phyloP scores from a whole-genome alignment of 805 yeast genomes.

The Wickerhamomyces strasburgensis region DNA sequence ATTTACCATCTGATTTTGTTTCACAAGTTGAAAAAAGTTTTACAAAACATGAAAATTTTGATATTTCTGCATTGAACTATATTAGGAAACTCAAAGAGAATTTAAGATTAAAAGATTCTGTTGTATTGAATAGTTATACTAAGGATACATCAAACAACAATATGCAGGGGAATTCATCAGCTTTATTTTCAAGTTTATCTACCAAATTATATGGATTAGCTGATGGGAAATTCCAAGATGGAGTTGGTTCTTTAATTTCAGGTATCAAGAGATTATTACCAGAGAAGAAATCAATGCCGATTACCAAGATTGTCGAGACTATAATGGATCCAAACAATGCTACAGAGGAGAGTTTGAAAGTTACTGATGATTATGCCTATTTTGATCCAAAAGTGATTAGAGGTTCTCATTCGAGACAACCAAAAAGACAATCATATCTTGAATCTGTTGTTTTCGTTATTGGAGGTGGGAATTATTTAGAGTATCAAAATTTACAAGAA shows the following conservation, averaged over 20 bases:
- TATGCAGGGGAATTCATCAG: slow-evolving; percentile 36
- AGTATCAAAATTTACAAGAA: slow-evolving; percentile 90
- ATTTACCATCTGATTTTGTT: slow-evolving; percentile 45
- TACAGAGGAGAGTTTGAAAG: slow-evolving; percentile 53
- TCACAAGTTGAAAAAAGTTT: slow-evolving; percentile 62
- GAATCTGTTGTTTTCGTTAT: slow-evolving; percentile 87
- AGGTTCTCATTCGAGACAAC: slow-evolving; percentile 87
- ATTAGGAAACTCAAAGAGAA: slow-evolving; percentile 78
- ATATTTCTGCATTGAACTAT: slow-evolving; percentile 62
- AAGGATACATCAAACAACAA: slow-evolving; percentile 22
- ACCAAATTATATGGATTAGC: slow-evolving; percentile 74
- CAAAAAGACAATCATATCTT: slow-evolving; percentile 73
- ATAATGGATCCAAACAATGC: slow-evolving; percentile 78
- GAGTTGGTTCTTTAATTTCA: slow-evolving; percentile 82
- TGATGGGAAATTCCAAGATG: slow-evolving; percentile 80
- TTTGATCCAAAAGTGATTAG: slow-evolving; percentile 84
- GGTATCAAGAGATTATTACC: slow-evolving; percentile 86
- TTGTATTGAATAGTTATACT: slow-evolving; percentile 30
- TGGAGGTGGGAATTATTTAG: slow-evolving; percentile 95
- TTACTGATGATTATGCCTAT: slow-evolving; percentile 86
- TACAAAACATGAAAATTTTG: slow-evolving; percentile 46
- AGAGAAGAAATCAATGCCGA: slow-evolving; percentile 80
- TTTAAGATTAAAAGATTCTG: slow-evolving; percentile 47
- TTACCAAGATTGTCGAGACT: slow-evolving; percentile 87
- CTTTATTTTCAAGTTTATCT: slow-evolving; percentile 67